Conservation (phyloP, 2,329 filamentous ascomycete genomes). For the Claviceps paspali region DNA sequence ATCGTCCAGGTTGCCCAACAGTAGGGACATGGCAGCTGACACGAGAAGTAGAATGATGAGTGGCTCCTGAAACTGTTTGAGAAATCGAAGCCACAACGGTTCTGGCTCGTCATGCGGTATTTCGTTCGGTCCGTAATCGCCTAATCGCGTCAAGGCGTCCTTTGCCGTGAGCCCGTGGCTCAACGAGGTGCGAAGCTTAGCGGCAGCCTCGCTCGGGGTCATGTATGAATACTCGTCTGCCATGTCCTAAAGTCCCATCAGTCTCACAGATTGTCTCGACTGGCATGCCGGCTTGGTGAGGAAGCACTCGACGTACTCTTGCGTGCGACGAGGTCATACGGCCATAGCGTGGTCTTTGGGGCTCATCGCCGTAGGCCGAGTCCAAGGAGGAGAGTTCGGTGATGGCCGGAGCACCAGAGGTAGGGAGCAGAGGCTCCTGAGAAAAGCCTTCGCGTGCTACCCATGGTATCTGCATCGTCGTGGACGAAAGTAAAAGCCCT, state of each 20-base stretch:
- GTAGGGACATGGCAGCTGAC: conserved; percentile 73
- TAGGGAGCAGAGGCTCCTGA: conserved; percentile 19
- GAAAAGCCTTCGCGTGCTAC: conserved; percentile 17
- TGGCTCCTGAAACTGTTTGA: conserved; percentile 94
- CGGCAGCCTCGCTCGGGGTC: conserved; percentile 63
- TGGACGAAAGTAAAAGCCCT: conserved; percentile 8
- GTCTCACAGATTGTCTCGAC: neutral
- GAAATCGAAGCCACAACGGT: conserved; percentile 83
- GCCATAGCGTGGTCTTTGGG: conserved; percentile 20
- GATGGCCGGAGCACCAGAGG: conserved; percentile 19
- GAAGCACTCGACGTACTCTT: conserved; percentile 25
- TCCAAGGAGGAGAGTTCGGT: conserved; percentile 12
- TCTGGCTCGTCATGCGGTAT: conserved; percentile 88
- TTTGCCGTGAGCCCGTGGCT: conserved; percentile 64
- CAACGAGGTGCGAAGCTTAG: conserved; percentile 68
- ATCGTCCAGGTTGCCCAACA: conserved; percentile 90
- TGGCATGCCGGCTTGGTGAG: neutral
- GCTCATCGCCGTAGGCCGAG: conserved; percentile 12
- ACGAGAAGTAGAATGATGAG: conserved; percentile 82
- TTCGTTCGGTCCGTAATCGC: conserved; percentile 79
- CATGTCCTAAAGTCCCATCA: conserved; percentile 24
- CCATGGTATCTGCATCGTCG: conserved; percentile 25
- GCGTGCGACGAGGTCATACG: conserved; percentile 41
- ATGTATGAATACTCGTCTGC: conserved; percentile 51
- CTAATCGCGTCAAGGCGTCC: conserved; percentile 66